phyloP scores from a whole-genome alignment of 352 stramenopile species.

The Pythium brachiatum region DNA sequence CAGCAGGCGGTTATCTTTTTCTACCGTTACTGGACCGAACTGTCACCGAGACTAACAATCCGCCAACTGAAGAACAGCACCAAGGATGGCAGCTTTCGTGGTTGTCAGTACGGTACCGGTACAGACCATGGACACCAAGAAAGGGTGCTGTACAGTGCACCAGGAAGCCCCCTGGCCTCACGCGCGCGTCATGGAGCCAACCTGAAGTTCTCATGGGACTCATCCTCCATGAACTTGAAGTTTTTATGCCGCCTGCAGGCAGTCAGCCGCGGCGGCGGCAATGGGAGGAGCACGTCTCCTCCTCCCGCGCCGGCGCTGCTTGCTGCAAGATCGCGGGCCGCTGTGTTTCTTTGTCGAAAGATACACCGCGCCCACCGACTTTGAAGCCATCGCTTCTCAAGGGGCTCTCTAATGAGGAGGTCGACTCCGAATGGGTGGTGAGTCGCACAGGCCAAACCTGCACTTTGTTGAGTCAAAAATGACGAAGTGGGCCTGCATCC shows the following conservation, averaged over 20 bases:
- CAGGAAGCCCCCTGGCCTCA: too few species aligned
- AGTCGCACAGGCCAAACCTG: neutral
- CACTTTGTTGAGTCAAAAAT: neutral
- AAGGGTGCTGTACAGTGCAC: too few species aligned
- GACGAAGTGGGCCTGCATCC: neutral
- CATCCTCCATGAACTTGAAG: constrained; percentile 11
- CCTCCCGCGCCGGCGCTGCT: neutral
- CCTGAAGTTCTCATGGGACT: neutral
- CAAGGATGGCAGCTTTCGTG: too few species aligned
- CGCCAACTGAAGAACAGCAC: too few species aligned
- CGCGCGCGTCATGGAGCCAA: neutral
- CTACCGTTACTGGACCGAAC: too few species aligned
- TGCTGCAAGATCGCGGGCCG: neutral
- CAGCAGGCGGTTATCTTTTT: neutral
- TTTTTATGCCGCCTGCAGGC: neutral
- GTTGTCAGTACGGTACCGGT: too few species aligned
- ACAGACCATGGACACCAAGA: too few species aligned
- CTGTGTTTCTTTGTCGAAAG: constrained; percentile 1
- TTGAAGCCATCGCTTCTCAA: neutral
- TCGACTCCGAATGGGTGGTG: neutral
- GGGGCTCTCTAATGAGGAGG: neutral
- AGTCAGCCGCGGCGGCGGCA: neutral
- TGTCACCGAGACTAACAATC: too few species aligned
- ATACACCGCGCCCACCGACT: neutral
- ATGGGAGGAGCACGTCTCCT: neutral